A percentile compares a stretch with the other conserved stretches of the same genome.
These are phyloP conservation scores for Saccharomycopsis sp. DNA, from an alignment of 805 yeast species.

Conservation along the genomic window DNA sequence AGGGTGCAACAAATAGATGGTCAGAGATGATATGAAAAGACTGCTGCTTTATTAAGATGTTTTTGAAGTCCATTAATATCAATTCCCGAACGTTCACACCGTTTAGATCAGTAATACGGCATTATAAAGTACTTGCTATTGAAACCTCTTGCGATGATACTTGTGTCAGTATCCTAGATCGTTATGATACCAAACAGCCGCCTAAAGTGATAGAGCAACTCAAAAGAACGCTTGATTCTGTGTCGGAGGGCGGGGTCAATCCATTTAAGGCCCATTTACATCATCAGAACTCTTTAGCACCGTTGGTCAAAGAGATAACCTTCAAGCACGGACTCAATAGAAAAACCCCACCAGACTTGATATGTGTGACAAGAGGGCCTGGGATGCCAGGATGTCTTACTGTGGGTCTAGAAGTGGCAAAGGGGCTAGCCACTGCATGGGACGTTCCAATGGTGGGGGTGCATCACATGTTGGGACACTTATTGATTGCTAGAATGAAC, in stretches of 20 bases:
- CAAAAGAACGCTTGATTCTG: slow-evolving; percentile 62
- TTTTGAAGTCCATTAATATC: not conserved
- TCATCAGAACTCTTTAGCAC: slow-evolving; percentile 57
- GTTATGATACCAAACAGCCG: slow-evolving; percentile 32
- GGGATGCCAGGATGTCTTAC: slow-evolving; percentile 90
- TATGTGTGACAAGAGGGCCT: slow-evolving; percentile 92
- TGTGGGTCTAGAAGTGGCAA: slow-evolving; percentile 76
- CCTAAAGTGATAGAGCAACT: slow-evolving; percentile 36
- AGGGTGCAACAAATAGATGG: no score
- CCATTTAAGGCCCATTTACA: slow-evolving; percentile 81
- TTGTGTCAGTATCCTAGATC: slow-evolving; percentile 72
- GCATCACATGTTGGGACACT: slow-evolving; percentile 94
- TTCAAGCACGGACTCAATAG: slow-evolving; percentile 29
- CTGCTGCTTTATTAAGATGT: not conserved
- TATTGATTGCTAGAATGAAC: slow-evolving; percentile 56
- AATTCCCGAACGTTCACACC: not conserved
- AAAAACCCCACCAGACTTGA: slow-evolving; percentile 40
- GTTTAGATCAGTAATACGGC: slow-evolving; percentile 21
- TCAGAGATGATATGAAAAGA: no score
- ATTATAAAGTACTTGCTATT: slow-evolving; percentile 69
- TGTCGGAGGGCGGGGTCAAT: slow-evolving; percentile 70
- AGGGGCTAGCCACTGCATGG: slow-evolving; percentile 80
- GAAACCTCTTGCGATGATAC: slow-evolving; percentile 96
- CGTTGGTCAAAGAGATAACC: slow-evolving; percentile 39
- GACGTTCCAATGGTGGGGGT: slow-evolving; percentile 77